Evolutionary conservation across 768 basidiomycete species (phyloP).

Genomic region (Mycena kentingensis): DNA sequence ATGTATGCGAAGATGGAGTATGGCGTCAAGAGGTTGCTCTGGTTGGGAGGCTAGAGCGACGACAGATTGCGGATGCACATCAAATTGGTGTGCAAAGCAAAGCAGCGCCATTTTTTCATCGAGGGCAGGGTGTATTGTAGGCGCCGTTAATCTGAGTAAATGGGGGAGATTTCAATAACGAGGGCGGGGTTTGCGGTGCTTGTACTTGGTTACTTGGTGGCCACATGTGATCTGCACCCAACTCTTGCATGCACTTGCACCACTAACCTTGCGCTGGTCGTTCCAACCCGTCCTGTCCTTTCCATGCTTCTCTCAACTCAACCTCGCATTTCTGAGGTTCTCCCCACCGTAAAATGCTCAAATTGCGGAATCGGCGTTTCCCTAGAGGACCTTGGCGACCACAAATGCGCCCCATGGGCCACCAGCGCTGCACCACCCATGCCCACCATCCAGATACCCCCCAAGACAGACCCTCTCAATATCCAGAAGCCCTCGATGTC

Average conservation of each 20-base stretch:
- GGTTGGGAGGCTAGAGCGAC: slow-evolving; percentile 73
- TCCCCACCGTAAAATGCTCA: slow-evolving; percentile 86
- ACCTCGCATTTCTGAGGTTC: slow-evolving; percentile 65
- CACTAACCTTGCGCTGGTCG: slow-evolving; percentile 33
- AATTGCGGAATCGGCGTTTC: slow-evolving; percentile 72
- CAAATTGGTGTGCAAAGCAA: no score
- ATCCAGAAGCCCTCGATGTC: slow-evolving; percentile 42
- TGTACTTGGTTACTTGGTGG: no score
- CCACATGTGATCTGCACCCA: no score
- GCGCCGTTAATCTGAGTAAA: no score
- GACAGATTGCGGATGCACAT: background rate
- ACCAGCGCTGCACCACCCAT: slow-evolving; percentile 49
- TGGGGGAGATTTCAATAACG: no score
- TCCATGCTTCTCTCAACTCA: slow-evolving; percentile 27
- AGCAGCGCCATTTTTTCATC: no score
- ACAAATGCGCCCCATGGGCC: slow-evolving; percentile 74
- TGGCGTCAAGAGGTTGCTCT: slow-evolving; percentile 85
- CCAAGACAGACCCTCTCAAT: slow-evolving; percentile 33
- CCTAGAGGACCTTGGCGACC: slow-evolving; percentile 73
- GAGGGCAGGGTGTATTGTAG: no score
- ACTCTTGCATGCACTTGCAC: background rate
- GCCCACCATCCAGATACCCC: slow-evolving; percentile 37
- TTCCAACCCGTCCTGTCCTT: slow-evolving; percentile 21
- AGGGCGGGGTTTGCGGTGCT: no score
- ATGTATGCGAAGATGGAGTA: slow-evolving; percentile 93